Evolutionary conservation across 2,329 filamentous ascomycete species (phyloP).

Genomic region (Alternaria triticina): DNA sequence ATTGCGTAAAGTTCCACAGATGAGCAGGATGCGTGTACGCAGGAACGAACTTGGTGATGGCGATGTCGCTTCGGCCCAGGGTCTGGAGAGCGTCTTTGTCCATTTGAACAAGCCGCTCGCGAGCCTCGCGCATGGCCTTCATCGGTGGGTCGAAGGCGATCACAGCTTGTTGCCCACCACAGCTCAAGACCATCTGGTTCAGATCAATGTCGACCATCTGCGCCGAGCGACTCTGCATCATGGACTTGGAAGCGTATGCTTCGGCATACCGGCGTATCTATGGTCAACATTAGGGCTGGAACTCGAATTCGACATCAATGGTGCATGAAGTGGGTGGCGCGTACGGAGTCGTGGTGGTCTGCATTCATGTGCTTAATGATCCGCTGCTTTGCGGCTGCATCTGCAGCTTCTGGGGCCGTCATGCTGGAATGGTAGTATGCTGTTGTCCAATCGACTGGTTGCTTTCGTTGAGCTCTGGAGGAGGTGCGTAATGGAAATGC

Average conservation of each 20-base stretch:
- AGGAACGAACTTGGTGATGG: conserved; percentile 59
- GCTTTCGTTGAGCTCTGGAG: background rate
- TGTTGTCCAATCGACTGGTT: background rate
- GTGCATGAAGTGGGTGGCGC: background rate
- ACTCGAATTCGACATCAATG: background rate
- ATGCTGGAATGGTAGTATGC: conserved; percentile 16
- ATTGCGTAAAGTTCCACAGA: conserved; percentile 59
- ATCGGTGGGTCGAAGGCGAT: conserved; percentile 76
- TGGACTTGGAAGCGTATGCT: conserved; percentile 68
- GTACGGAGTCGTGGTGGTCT: conserved; percentile 74
- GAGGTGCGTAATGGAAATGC: background rate
- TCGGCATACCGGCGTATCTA: conserved; percentile 76
- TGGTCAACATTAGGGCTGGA: conserved; percentile 12
- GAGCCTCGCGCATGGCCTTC: conserved; percentile 69
- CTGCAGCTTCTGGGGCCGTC: conserved; percentile 46
- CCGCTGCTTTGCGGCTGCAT: conserved; percentile 61
- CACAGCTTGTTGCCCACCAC: conserved; percentile 55
- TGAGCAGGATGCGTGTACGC: conserved; percentile 57
- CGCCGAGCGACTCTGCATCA: conserved; percentile 62
- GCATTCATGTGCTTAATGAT: conserved; percentile 87
- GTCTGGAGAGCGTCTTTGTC: conserved; percentile 64
- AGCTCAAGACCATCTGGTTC: conserved; percentile 65
- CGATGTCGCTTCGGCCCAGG: conserved; percentile 66
- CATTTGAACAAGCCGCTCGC: conserved; percentile 76
- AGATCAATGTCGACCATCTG: conserved; percentile 71